A percentile compares a stretch with the other conserved stretches of the same genome.
These are phyloP conservation scores for Fomes fomentarius DNA, from an alignment of 1,284 basidiomycete genomes.

Conservation along the genomic window DNA sequence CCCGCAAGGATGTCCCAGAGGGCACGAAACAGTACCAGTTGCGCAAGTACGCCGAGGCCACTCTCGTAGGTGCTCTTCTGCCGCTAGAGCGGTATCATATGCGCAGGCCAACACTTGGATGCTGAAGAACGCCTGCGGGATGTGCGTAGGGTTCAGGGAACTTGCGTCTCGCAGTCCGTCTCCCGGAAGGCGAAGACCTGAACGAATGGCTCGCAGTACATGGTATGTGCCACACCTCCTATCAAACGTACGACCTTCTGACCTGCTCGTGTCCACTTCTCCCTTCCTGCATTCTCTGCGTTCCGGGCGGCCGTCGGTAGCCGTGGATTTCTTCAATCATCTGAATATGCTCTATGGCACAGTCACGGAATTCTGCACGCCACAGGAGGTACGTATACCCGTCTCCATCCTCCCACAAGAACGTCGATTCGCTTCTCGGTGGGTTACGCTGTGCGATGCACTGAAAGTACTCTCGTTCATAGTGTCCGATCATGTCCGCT, in stretches of 20 bases:
- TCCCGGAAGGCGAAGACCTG: constrained; percentile 93
- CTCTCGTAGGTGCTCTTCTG: constrained; percentile 62
- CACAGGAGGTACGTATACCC: constrained; percentile 68
- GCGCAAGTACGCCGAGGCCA: constrained; percentile 96
- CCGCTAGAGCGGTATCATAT: constrained; percentile 11
- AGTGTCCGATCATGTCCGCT: constrained; percentile 99
- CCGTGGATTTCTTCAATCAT: constrained; percentile 96
- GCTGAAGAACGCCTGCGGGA: neutral
- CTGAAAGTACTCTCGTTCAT: neutral
- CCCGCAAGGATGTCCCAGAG: constrained; percentile 92
- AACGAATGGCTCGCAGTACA: constrained; percentile 98
- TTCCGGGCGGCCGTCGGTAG: constrained; percentile 43
- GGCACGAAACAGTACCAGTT: constrained; percentile 97
- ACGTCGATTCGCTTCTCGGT: neutral
- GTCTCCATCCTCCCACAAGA: constrained; percentile 3
- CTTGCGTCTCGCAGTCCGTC: constrained; percentile 83
- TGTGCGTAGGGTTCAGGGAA: constrained; percentile 85
- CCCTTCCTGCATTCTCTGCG: neutral
- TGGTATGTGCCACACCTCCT: constrained; percentile 54
- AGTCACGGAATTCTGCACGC: constrained; percentile 95
- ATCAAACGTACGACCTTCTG: too few species aligned
- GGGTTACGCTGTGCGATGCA: neutral
- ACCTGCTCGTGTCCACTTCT: neutral
- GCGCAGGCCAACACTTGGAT: neutral
- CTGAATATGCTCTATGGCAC: constrained; percentile 97